These are phyloP conservation scores for Populus euphratica DNA, from an alignment of 345 rosid genomes.

Conservation along the genomic window DNA sequence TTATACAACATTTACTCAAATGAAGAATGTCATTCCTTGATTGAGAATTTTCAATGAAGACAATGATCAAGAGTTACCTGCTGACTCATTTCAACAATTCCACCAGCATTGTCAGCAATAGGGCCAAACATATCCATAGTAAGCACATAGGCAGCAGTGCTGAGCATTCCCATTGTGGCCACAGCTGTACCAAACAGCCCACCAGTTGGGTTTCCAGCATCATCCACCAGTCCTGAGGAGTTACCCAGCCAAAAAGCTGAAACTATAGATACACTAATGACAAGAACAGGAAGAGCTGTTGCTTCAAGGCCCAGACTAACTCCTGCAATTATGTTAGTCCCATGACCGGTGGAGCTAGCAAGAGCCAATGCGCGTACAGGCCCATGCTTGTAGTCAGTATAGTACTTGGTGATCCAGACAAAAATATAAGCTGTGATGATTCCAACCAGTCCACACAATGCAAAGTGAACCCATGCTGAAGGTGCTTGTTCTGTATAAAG, in stretches of 20 bases:
- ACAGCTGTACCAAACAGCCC: slow-evolving; percentile 99
- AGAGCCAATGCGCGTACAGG: slow-evolving; percentile 94
- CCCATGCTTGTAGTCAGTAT: slow-evolving; percentile 96
- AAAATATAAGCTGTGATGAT: slow-evolving; percentile 88
- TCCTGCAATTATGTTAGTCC: slow-evolving; percentile 98
- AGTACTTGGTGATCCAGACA: slow-evolving; percentile 93
- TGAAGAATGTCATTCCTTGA: neutral
- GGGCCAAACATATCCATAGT: slow-evolving; percentile 99
- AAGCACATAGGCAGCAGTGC: slow-evolving; percentile 96
- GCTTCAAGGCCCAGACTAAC: slow-evolving; percentile 98
- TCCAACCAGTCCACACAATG: slow-evolving; percentile 93
- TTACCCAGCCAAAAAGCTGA: slow-evolving; percentile 94
- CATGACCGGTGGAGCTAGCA: slow-evolving; percentile 96
- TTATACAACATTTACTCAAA: neutral
- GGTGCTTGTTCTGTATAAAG: slow-evolving; percentile 97
- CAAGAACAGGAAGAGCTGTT: slow-evolving; percentile 94
- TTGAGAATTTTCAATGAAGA: neutral
- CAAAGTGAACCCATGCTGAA: slow-evolving; percentile 93
- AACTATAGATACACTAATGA: slow-evolving; percentile 73
- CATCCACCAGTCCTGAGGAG: slow-evolving; percentile 90
- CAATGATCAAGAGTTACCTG: slow-evolving; percentile 54
- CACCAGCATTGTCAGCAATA: slow-evolving; percentile 99
- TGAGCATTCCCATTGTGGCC: slow-evolving; percentile 99
- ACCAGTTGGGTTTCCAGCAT: slow-evolving; percentile 75
- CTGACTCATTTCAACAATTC: slow-evolving; percentile 99